Evolutionary conservation across 768 basidiomycete genomes (phyloP).

Genomic region (Cantharellus anzutake): DNA sequence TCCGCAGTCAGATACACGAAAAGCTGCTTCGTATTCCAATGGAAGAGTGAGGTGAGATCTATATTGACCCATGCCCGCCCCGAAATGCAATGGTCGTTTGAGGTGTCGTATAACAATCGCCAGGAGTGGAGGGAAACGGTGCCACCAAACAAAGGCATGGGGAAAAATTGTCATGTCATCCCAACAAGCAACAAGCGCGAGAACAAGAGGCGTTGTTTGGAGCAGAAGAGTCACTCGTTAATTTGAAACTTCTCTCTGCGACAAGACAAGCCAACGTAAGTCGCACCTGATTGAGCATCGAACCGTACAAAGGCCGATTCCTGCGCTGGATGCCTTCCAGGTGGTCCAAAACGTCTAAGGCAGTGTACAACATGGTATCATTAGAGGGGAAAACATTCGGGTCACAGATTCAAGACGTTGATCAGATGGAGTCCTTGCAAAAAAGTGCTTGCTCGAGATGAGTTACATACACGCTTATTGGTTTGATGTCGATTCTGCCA

Average conservation of each 20-base stretch:
- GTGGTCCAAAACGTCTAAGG: conserved; percentile 28
- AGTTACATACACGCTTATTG: conserved; percentile 33
- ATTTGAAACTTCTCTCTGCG: no score
- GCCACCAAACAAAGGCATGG: no score
- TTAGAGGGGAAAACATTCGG: neutral
- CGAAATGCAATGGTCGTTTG: neutral
- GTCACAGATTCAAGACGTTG: neutral
- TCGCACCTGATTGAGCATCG: conserved; percentile 58
- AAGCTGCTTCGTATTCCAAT: conserved; percentile 95
- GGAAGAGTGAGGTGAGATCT: conserved; percentile 72
- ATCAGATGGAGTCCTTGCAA: neutral
- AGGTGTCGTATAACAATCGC: neutral
- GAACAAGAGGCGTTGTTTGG: no score
- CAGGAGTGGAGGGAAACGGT: neutral
- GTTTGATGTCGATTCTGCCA: conserved; percentile 37
- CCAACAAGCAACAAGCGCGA: no score
- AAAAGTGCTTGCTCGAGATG: neutral
- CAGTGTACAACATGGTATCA: neutral
- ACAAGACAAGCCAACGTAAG: no score
- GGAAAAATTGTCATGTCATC: no score
- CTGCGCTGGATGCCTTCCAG: conserved; percentile 37
- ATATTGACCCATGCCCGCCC: neutral
- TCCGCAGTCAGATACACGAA: conserved; percentile 78
- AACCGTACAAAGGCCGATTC: conserved; percentile 70
- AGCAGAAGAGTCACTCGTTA: no score